Evolutionary conservation across 306 rosid species (phyloP).

Genomic region (Rosa lucieae): DNA sequence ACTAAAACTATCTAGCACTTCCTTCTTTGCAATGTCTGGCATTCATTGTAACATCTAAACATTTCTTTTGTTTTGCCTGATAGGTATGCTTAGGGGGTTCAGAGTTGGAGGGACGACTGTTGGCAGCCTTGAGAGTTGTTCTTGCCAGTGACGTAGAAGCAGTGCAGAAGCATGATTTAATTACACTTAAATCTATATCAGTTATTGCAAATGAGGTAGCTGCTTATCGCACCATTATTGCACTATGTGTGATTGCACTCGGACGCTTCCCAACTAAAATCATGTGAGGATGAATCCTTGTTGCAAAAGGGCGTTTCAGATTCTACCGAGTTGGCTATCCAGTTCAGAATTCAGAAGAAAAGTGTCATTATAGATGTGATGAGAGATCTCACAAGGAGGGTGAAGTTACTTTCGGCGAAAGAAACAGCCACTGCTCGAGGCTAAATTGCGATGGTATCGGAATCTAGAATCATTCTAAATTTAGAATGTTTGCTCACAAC

Average conservation of each 20-base stretch:
- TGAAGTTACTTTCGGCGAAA: constrained; percentile 63
- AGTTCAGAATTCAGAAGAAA: constrained; percentile 86
- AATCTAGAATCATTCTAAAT: background rate
- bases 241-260: constrained; percentile 80
- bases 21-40: background rate
- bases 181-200: constrained; percentile 58
- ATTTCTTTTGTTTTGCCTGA: constrained; percentile 9
- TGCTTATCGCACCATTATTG: constrained; percentile 65
- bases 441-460: constrained; percentile 20
- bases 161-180: constrained; percentile 57
- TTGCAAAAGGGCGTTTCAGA: constrained; percentile 56
- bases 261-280: constrained; percentile 88
- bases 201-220: constrained; percentile 65
- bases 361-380: constrained; percentile 63
- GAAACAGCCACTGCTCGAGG: constrained; percentile 42
- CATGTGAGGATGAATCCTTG: constrained; percentile 72
- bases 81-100: constrained; percentile 85
- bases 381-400: constrained; percentile 76
- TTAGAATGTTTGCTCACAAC: background rate
- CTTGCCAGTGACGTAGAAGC: constrained; percentile 47
- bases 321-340: constrained; percentile 67
- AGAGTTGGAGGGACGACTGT: constrained; percentile 68
- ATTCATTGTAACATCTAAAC: background rate
- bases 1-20: background rate
- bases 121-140: constrained; percentile 82